These are phyloP conservation scores for Grosmannia clavigera DNA, from an alignment of 2,329 filamentous ascomycete species.

Conservation along the genomic window DNA sequence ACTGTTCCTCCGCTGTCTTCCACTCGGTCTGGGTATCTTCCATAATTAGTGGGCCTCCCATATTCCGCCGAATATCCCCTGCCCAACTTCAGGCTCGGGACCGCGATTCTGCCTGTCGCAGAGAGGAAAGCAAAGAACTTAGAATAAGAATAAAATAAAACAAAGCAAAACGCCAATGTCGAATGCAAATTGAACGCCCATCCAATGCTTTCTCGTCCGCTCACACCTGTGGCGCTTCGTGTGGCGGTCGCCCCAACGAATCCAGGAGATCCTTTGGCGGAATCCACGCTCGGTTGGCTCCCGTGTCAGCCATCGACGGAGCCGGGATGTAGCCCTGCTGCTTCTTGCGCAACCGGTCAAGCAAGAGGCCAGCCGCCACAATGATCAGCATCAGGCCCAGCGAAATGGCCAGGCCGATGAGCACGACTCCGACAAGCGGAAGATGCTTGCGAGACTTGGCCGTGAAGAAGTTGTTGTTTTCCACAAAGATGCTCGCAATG, in stretches of 20 bases:
- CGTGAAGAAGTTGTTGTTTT: conserved; percentile 66
- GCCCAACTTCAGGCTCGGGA: neutral
- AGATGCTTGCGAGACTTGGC: conserved; percentile 39
- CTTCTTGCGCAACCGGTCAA: conserved; percentile 65
- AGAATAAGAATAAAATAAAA: neutral
- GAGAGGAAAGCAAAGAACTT: neutral
- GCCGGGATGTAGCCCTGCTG: conserved; percentile 72
- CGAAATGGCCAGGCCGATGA: conserved; percentile 69
- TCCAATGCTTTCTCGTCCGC: neutral
- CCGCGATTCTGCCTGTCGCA: neutral
- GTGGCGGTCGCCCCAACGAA: conserved; percentile 34
- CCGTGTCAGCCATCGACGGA: conserved; percentile 49
- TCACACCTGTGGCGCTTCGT: conserved; percentile 40
- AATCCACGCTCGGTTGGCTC: conserved; percentile 45
- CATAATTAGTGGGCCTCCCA: neutral
- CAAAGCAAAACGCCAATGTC: neutral
- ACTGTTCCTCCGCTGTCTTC: neutral
- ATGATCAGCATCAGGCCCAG: conserved; percentile 67
- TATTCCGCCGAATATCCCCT: neutral
- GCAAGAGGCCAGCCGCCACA: conserved; percentile 59
- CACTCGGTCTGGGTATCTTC: neutral
- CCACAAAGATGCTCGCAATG: conserved; percentile 71
- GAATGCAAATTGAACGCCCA: conserved; percentile 1
- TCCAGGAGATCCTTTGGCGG: conserved; percentile 49
- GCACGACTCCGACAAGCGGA: conserved; percentile 63